Evolutionary conservation across 495 filamentous ascomycete species (phyloP).

Genomic region (Friedmanniomyces simplex): DNA sequence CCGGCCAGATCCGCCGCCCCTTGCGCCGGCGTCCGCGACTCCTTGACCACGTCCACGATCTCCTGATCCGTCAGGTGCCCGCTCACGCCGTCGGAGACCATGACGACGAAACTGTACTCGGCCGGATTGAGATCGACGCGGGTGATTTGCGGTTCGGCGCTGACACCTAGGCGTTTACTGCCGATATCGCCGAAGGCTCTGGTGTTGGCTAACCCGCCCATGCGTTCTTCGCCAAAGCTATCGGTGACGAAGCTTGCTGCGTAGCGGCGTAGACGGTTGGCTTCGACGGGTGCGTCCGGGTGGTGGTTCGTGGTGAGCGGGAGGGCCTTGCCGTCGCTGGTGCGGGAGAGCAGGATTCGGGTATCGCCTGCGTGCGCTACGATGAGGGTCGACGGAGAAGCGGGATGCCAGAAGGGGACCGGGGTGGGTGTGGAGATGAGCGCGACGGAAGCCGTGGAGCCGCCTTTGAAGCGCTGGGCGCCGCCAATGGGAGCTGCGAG

Average conservation of each 20-base stretch:
- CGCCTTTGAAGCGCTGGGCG: conserved; percentile 67
- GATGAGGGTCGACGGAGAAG: conserved; percentile 69
- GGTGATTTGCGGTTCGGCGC: conserved; percentile 79
- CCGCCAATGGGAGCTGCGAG: conserved; percentile 46
- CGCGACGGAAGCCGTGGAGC: conserved; percentile 79
- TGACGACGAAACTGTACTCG: conserved; percentile 77
- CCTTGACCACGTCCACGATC: conserved; percentile 90
- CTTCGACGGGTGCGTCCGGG: conserved; percentile 74
- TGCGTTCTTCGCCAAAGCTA: conserved; percentile 93
- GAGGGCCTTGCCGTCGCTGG: conserved; percentile 60
- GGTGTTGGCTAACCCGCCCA: conserved; percentile 86
- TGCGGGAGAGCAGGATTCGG: conserved; percentile 75
- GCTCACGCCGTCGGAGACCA: conserved; percentile 79
- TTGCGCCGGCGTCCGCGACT: conserved; percentile 80
- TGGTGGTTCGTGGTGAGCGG: conserved; percentile 84
- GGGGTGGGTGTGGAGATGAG: conserved; percentile 86
- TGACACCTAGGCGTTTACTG: conserved; percentile 85
- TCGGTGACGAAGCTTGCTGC: conserved; percentile 83
- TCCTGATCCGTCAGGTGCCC: conserved; percentile 81
- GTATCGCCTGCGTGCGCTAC: conserved; percentile 91
- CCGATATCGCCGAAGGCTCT: conserved; percentile 86
- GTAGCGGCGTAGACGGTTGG: conserved; percentile 71
- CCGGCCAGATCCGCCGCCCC: conserved; percentile 66
- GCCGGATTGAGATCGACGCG: conserved; percentile 64
- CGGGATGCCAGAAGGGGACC: conserved; percentile 89